Evolutionary conservation across 2,329 filamentous ascomycete species (phyloP).

Genomic region (Monosporascus sp.): DNA sequence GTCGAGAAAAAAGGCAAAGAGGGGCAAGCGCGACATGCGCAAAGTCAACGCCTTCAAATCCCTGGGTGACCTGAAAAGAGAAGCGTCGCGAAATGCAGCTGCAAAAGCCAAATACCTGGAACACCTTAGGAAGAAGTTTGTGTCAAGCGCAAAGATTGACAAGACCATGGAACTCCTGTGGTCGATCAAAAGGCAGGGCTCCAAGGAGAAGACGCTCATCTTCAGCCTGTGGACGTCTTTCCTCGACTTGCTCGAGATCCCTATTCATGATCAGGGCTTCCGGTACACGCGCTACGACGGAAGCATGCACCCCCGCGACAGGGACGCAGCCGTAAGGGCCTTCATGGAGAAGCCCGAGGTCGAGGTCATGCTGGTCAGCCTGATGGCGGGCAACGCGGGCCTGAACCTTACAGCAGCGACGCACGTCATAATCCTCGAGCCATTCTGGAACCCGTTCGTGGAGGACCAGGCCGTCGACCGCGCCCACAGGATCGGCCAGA

Average conservation of each 20-base stretch:
- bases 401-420: constrained; percentile 67
- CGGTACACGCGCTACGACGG: constrained; percentile 27
- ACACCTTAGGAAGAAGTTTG: constrained; percentile 20
- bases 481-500: constrained; percentile 71
- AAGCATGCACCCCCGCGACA: constrained; percentile 17
- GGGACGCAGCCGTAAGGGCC: constrained; percentile 20
- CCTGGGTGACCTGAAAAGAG: constrained; percentile 20
- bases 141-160: constrained; percentile 25
- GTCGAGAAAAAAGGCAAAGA: constrained; percentile 7
- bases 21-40: constrained; percentile 3
- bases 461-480: constrained; percentile 74
- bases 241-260: constrained; percentile 27
- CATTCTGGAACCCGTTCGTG: constrained; percentile 74
- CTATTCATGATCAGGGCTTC: constrained; percentile 20
- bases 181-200: constrained; percentile 17
- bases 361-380: constrained; percentile 61
- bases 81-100: constrained; percentile 15
- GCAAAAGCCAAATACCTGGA: constrained; percentile 21
- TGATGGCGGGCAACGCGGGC: constrained; percentile 71
- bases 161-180: constrained; percentile 24
- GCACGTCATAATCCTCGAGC: constrained; percentile 70
- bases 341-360: constrained; percentile 20
- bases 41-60: constrained; percentile 8
- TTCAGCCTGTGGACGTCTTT: constrained; percentile 31
- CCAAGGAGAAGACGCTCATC: constrained; percentile 25